Evolutionary conservation across 441 rosid genomes (phyloP).

Genomic region (Euphorbia celastroides): DNA sequence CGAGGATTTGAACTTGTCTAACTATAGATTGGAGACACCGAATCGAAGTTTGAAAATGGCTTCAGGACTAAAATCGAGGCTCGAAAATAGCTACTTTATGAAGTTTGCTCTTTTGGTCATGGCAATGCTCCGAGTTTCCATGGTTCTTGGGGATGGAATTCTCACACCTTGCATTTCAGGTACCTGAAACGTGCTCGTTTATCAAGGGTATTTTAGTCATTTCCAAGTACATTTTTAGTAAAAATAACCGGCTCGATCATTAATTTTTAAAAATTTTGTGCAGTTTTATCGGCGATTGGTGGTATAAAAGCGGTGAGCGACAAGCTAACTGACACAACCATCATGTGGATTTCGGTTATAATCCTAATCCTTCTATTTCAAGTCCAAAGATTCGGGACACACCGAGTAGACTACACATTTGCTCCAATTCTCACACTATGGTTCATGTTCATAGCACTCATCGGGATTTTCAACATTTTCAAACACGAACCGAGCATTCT

Average conservation of each 20-base stretch:
- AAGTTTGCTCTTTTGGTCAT: constrained; percentile 27
- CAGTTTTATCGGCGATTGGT: constrained; percentile 41
- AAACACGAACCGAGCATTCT: constrained; percentile 24
- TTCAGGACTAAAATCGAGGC: constrained; percentile 17
- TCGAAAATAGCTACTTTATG: constrained; percentile 20
- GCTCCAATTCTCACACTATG: constrained; percentile 30
- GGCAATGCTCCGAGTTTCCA: constrained; percentile 37
- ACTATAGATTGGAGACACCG: constrained; percentile 20
- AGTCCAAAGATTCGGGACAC: constrained; percentile 38
- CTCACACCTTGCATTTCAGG: constrained; percentile 48
- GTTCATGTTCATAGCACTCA: constrained; percentile 23
- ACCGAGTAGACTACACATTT: constrained; percentile 33
- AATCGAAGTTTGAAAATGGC: constrained; percentile 18
- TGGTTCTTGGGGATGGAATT: constrained; percentile 50
- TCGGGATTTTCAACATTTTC: constrained; percentile 31
- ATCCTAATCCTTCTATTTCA: constrained; percentile 28
- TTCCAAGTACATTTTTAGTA: no score
- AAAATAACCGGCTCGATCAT: no score
- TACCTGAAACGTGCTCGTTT: no score
- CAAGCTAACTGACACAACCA: constrained; percentile 17
- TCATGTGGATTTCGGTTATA: constrained; percentile 33
- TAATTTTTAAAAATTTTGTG: background rate
- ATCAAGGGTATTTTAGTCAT: no score
- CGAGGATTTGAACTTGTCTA: constrained; percentile 24
- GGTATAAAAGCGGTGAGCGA: constrained; percentile 31